These are phyloP conservation scores for Sporothrix pseudoabietina DNA, from an alignment of 2,329 filamentous ascomycete genomes.

Conservation along the genomic window DNA sequence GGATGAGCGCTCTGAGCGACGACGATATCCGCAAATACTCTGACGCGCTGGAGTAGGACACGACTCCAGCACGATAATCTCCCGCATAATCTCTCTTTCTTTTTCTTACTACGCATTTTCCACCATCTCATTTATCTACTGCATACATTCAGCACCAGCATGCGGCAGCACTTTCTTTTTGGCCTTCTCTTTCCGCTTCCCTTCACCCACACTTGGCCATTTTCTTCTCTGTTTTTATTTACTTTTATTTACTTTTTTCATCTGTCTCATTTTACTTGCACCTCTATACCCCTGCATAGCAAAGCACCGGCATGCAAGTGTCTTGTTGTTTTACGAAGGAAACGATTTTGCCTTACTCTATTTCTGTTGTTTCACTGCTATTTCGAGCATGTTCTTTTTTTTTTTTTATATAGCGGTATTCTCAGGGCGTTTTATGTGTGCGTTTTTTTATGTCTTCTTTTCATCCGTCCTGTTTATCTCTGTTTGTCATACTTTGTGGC, in stretches of 20 bases:
- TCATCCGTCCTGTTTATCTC: not conserved
- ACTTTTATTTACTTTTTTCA: slow-evolving; percentile 31
- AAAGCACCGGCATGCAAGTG: slow-evolving; percentile 18
- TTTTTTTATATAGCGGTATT: not conserved
- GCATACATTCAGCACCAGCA: not conserved
- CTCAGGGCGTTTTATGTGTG: slow-evolving; percentile 7
- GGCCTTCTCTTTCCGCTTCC: slow-evolving; percentile 13
- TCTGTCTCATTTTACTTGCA: slow-evolving; percentile 39
- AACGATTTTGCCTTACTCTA: slow-evolving; percentile 10
- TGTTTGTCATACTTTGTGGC: not conserved
- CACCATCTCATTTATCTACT: not conserved
- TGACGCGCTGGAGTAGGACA: slow-evolving; percentile 49
- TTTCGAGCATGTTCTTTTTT: not conserved
- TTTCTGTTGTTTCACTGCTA: not conserved
- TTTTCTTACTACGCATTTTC: not conserved
- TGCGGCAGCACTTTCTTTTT: not conserved
- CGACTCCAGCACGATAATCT: not conserved
- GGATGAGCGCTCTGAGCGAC: slow-evolving; percentile 76
- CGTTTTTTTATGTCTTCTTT: not conserved
- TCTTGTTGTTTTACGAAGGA: slow-evolving; percentile 4
- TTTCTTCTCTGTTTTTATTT: not conserved
- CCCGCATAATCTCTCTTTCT: not conserved
- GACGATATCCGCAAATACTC: slow-evolving; percentile 68
- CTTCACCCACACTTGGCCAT: not conserved
- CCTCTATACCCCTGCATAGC: slow-evolving; percentile 27